phyloP scores from a whole-genome alignment of 2,329 filamentous ascomycete species.

The Tolypocladium album region DNA sequence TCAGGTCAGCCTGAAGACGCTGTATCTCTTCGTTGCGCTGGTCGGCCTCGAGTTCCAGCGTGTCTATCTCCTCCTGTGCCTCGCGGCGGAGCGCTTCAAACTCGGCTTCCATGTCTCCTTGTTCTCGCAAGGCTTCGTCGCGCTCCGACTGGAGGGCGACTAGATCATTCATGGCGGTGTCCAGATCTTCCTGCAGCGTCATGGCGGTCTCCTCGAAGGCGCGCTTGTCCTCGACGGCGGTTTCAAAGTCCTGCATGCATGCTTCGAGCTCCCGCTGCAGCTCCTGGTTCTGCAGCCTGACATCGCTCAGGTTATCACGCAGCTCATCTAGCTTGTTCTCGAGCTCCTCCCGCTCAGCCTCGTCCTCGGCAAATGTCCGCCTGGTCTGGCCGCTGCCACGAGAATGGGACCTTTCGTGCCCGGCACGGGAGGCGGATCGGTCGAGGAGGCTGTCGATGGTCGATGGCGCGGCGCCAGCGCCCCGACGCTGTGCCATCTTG shows the following conservation, averaged over 20 bases:
- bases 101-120: slow-evolving; percentile 46
- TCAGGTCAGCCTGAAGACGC: slow-evolving; percentile 59
- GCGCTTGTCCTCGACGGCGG: slow-evolving; percentile 52
- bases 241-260: slow-evolving; percentile 70
- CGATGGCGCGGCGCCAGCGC: slow-evolving; percentile 51
- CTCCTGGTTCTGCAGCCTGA: slow-evolving; percentile 84
- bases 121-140: slow-evolving; percentile 68
- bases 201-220: slow-evolving; percentile 47
- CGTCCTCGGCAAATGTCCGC: slow-evolving; percentile 50
- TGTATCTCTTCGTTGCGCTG: slow-evolving; percentile 61
- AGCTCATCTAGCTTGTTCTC: slow-evolving; percentile 76
- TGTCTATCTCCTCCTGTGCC: slow-evolving; percentile 55
- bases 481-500: slow-evolving; percentile 74
- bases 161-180: slow-evolving; percentile 69
- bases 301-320: slow-evolving; percentile 75
- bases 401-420: slow-evolving; percentile 61
- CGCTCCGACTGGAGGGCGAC: slow-evolving; percentile 71
- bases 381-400: slow-evolving; percentile 59
- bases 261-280: slow-evolving; percentile 73
- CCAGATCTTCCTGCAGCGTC: slow-evolving; percentile 69
- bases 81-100: slow-evolving; percentile 52
- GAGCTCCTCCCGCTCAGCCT: slow-evolving; percentile 73
- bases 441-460: slow-evolving; percentile 87
- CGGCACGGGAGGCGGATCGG: slow-evolving; percentile 78
- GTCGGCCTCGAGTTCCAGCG: slow-evolving; percentile 61